A percentile compares a stretch with the other conserved stretches of the same genome.
Conservation (phyloP, 2,329 filamentous ascomycete species). For the Furcasterigmium furcatum region DNA sequence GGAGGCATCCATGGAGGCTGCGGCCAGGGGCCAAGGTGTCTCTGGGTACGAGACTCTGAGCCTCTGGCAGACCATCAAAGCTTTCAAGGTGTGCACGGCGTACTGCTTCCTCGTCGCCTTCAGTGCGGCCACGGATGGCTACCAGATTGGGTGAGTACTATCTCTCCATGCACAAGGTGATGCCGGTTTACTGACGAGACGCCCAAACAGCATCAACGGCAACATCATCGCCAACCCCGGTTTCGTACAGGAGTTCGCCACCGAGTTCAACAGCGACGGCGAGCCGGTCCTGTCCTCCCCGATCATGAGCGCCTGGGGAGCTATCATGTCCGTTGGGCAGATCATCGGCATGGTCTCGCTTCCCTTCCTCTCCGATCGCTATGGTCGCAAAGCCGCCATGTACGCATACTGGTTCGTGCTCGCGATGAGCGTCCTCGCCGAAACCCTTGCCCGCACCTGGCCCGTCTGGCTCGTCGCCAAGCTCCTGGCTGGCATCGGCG, state of each 20-base stretch:
- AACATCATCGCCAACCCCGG: slow-evolving; percentile 33
- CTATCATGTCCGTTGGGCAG: slow-evolving; percentile 35
- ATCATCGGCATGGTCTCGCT: slow-evolving; percentile 30
- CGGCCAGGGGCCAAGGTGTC: slow-evolving; percentile 18
- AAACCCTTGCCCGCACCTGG: slow-evolving; percentile 31
- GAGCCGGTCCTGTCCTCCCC: slow-evolving; percentile 25
- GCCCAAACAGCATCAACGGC: slow-evolving; percentile 28
- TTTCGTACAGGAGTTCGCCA: slow-evolving; percentile 29
- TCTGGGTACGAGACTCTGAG: slow-evolving; percentile 21
- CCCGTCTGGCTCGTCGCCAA: slow-evolving; percentile 34
- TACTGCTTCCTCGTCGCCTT: slow-evolving; percentile 21
- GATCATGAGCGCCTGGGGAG: slow-evolving; percentile 32
- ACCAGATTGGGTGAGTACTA: slow-evolving; percentile 20
- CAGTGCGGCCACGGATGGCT: slow-evolving; percentile 21
- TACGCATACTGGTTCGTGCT: slow-evolving; percentile 25
- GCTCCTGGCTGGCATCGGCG: slow-evolving; percentile 30
- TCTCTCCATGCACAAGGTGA: too few relatives aligned
- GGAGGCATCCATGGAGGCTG: slow-evolving; percentile 12
- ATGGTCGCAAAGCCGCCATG: slow-evolving; percentile 27
- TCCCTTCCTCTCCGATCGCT: slow-evolving; percentile 18
- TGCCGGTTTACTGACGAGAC: too few relatives aligned
- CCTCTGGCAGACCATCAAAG: slow-evolving; percentile 20
- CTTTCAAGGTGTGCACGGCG: slow-evolving; percentile 19
- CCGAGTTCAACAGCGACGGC: slow-evolving; percentile 18
- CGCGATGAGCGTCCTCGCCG: slow-evolving; percentile 29